Percentiles rank a stretch among this genome's conserved stretches.
These are phyloP conservation scores for Lathyrus oleraceus DNA, from an alignment of 306 rosid species.

Conservation along the genomic window DNA sequence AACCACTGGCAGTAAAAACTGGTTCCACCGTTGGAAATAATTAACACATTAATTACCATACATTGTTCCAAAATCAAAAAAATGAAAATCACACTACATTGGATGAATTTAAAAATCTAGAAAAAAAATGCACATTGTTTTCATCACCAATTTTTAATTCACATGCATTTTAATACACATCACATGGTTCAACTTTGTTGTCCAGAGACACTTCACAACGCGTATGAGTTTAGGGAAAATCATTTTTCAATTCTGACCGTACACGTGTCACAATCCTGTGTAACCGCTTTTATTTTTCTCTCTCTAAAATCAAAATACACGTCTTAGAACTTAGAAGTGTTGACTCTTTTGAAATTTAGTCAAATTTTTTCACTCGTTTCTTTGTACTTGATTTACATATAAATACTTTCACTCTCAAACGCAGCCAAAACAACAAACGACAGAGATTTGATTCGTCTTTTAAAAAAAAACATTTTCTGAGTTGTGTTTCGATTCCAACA, in stretches of 20 bases:
- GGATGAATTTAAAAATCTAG: background rate
- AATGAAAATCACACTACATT: background rate
- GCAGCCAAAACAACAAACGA: conserved; percentile 2
- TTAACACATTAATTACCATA: background rate
- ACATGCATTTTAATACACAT: background rate
- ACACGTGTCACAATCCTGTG: background rate
- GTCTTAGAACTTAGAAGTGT: background rate
- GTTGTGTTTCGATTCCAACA: conserved; percentile 1
- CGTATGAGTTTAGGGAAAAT: background rate
- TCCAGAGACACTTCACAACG: conserved; percentile 7
- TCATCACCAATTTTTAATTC: background rate
- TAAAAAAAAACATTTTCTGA: background rate
- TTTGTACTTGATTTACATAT: background rate
- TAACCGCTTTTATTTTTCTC: background rate
- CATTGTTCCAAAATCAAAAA: background rate
- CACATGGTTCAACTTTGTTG: conserved; percentile 2
- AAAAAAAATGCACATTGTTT: background rate
- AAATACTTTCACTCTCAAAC: background rate
- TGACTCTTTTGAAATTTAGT: background rate
- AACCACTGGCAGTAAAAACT: too few species aligned
- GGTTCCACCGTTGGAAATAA: too few species aligned
- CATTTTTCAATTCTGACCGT: background rate
- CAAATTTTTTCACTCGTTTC: conserved; percentile 10
- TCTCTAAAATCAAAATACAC: background rate
- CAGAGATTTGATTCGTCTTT: background rate